phyloP scores from a whole-genome alignment of 176 grass and related monocot genomes.

The Elaeis guineensis region DNA sequence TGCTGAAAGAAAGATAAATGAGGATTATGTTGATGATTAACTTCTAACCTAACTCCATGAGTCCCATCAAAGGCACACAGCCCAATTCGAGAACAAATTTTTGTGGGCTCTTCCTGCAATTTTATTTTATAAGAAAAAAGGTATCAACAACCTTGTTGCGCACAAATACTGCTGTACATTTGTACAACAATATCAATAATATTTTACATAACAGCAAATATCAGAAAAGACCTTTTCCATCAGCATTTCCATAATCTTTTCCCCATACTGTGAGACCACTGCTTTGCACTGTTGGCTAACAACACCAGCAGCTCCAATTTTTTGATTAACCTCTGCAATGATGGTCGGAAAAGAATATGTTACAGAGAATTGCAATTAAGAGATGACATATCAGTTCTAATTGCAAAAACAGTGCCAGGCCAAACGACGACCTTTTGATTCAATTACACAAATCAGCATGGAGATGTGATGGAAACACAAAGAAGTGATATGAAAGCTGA shows the following conservation, averaged over 20 bases:
- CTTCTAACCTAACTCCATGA: conserved; percentile 20
- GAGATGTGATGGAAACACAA: too few species aligned
- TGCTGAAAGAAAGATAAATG: not conserved
- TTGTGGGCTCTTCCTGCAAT: conserved; percentile 27
- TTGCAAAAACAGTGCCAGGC: too few species aligned
- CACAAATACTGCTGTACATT: too few species aligned
- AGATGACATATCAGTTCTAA: too few species aligned
- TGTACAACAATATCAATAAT: not conserved
- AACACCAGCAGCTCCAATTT: conserved; percentile 43
- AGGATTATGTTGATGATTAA: not conserved
- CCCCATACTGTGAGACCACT: conserved; percentile 33
- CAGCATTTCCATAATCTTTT: conserved; percentile 38
- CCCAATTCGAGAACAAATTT: conserved; percentile 37
- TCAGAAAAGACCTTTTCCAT: conserved; percentile 20
- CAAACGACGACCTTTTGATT: too few species aligned
- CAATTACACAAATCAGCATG: too few species aligned
- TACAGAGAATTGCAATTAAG: not conserved
- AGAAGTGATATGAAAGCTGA: too few species aligned
- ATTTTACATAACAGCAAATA: not conserved
- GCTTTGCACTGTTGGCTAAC: conserved; percentile 41
- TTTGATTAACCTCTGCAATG: conserved; percentile 38
- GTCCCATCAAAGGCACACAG: conserved; percentile 26
- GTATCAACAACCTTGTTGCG: too few species aligned
- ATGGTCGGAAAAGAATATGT: conserved; percentile 23
- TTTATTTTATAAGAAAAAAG: too few species aligned